These are phyloP conservation scores for Moelleriella libera DNA, from an alignment of 2,329 filamentous ascomycete species.

Conservation along the genomic window DNA sequence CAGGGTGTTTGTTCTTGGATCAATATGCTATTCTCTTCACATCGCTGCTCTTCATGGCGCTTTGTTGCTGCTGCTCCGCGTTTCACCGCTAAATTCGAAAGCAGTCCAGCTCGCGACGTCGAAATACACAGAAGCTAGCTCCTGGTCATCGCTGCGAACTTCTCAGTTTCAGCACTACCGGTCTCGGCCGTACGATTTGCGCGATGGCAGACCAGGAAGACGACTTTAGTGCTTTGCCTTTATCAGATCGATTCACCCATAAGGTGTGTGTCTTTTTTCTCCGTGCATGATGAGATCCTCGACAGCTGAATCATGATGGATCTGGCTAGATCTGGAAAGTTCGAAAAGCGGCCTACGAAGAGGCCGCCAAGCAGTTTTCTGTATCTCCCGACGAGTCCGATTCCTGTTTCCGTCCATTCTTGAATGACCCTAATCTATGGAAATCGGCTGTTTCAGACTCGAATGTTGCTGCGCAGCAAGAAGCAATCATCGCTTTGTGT, in stretches of 20 bases:
- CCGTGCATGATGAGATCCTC: not conserved
- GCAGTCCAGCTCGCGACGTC: constrained; percentile 11
- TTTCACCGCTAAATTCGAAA: constrained; percentile 13
- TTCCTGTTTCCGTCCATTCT: constrained; percentile 74
- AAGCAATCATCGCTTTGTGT: constrained; percentile 76
- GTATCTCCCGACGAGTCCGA: constrained; percentile 73
- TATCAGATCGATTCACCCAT: constrained; percentile 70
- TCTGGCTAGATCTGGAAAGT: constrained; percentile 74
- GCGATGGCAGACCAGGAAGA: constrained; percentile 72
- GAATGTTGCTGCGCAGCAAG: constrained; percentile 93
- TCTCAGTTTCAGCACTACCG: constrained; percentile 8
- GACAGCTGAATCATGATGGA: constrained; percentile 4
- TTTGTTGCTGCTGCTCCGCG: no score
- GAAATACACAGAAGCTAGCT: no score
- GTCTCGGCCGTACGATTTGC: constrained; percentile 7
- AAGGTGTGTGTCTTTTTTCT: constrained; percentile 39
- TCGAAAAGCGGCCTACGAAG: constrained; percentile 87
- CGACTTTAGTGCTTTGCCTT: constrained; percentile 65
- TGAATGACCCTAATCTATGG: constrained; percentile 75
- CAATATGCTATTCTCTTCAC: no score
- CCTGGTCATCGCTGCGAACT: not conserved
- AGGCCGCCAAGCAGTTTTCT: constrained; percentile 76
- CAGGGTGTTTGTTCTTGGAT: constrained; percentile 27
- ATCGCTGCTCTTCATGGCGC: no score
- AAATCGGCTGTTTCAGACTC: constrained; percentile 87